Conservation (phyloP, 805 yeast genomes). For the Candida gorgasii region DNA sequence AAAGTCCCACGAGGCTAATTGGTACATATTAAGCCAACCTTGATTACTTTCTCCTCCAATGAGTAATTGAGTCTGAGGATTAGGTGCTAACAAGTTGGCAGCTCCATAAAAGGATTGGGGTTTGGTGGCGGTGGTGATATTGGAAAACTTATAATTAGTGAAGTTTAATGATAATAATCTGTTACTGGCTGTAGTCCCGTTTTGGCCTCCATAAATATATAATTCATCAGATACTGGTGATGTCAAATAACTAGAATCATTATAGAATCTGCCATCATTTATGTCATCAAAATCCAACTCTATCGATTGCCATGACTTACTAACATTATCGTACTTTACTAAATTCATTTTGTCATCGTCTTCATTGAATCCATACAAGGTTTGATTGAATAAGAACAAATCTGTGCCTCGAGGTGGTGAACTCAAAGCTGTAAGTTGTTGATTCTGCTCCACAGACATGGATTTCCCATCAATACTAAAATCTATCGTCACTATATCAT, state of each 20-base stretch:
- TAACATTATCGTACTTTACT: conserved; percentile 5
- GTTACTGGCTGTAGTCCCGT: conserved; percentile 28
- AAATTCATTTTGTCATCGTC: conserved; percentile 9
- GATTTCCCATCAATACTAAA: conserved; percentile 34
- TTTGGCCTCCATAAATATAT: conserved; percentile 57
- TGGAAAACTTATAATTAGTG: conserved; percentile 27
- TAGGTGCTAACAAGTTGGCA: conserved; percentile 42
- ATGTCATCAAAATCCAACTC: conserved; percentile 23
- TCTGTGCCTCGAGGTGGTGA: conserved; percentile 36
- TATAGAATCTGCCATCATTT: conserved; percentile 31
- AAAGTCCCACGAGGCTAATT: conserved; percentile 72
- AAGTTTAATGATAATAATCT: conserved; percentile 50
- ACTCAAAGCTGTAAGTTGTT: conserved; percentile 20
- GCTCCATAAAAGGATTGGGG: conserved; percentile 61
- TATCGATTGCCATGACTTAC: conserved; percentile 10
- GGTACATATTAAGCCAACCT: conserved; percentile 75
- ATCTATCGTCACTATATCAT: conserved; percentile 36
- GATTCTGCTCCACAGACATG: conserved; percentile 20
- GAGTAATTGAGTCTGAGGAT: conserved; percentile 49
- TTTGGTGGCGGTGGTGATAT: conserved; percentile 49
- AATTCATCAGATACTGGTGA: conserved; percentile 37
- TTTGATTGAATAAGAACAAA: conserved; percentile 28
- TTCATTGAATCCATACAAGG: conserved; percentile 27
- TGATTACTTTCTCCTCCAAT: conserved; percentile 64
- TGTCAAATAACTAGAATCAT: conserved; percentile 44